Conservation (phyloP, 2,329 filamentous ascomycete genomes). For the Paecilomyces formosus region DNA sequence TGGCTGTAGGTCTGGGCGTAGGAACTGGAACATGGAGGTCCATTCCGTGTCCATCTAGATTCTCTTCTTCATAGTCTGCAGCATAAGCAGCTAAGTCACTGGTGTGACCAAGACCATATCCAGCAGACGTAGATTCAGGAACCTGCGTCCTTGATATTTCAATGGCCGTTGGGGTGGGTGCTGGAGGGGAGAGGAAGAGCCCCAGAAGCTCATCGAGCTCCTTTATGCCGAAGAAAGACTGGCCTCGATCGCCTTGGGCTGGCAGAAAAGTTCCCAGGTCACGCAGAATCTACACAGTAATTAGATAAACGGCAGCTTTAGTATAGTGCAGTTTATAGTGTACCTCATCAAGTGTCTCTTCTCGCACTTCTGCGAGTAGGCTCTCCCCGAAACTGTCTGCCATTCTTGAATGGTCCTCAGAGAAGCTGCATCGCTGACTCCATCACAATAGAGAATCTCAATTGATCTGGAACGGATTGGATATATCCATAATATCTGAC, state of each 20-base stretch:
- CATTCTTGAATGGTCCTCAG: constrained; percentile 9
- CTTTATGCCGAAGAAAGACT: constrained; percentile 34
- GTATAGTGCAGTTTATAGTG: constrained; percentile 10
- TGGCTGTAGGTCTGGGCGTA: neutral
- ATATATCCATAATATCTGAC: neutral
- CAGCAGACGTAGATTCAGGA: neutral
- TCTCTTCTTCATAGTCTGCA: neutral
- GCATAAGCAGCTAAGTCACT: neutral
- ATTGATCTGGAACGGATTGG: constrained; percentile 10
- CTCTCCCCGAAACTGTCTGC: constrained; percentile 42
- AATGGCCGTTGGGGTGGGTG: neutral
- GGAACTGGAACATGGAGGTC: neutral
- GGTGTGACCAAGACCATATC: neutral
- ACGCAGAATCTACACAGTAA: constrained; percentile 17
- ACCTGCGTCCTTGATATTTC: neutral
- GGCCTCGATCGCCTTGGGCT: constrained; percentile 4
- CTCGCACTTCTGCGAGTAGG: constrained; percentile 45
- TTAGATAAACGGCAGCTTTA: constrained; percentile 3
- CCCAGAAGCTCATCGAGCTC: constrained; percentile 40
- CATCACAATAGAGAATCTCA: neutral
- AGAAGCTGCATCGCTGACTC: neutral
- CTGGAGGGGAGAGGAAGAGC: constrained; percentile 21
- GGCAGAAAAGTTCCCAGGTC: constrained; percentile 21
- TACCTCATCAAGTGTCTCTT: constrained; percentile 46
- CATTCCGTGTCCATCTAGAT: neutral